These are phyloP conservation scores for Lophiotrema nucula DNA, from an alignment of 495 filamentous ascomycete species.

Conservation along the genomic window DNA sequence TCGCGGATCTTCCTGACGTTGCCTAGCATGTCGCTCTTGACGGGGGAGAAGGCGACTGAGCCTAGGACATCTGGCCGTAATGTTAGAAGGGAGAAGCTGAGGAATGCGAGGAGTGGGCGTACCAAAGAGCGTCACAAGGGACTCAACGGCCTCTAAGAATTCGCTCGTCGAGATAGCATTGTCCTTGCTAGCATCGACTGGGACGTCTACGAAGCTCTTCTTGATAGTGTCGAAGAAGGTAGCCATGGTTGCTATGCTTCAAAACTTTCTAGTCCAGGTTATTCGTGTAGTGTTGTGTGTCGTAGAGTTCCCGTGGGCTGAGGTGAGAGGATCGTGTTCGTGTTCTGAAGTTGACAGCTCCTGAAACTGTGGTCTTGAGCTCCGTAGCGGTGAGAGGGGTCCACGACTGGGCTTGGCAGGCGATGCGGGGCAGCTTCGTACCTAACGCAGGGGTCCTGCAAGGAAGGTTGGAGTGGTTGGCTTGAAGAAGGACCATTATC, in stretches of 20 bases:
- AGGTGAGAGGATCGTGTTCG: not conserved
- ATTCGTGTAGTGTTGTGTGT: not conserved
- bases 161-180: constrained; percentile 67
- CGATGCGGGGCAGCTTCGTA: not conserved
- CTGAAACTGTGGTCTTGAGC: not conserved
- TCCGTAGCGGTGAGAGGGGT: not conserved
- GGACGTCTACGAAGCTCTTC: constrained; percentile 77
- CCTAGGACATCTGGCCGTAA: constrained; percentile 68
- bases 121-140: constrained; percentile 86
- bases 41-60: constrained; percentile 74
- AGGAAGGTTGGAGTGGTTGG: no score
- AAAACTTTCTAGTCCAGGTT: not conserved
- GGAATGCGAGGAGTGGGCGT: no score
- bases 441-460: no score
- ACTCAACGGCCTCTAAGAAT: constrained; percentile 89
- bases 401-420: not conserved
- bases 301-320: not conserved
- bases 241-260: constrained; percentile 24
- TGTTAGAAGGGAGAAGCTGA: not conserved
- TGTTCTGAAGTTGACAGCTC: not conserved
- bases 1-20: constrained; percentile 97
- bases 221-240: constrained; percentile 76
- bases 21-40: constrained; percentile 86
- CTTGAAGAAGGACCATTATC: no score
- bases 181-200: constrained; percentile 65